Evolutionary conservation across 2,329 filamentous ascomycete genomes (phyloP), one percentile per base, ranked within the genome.

Genomic region (Fusarium pilosicola): DNA sequence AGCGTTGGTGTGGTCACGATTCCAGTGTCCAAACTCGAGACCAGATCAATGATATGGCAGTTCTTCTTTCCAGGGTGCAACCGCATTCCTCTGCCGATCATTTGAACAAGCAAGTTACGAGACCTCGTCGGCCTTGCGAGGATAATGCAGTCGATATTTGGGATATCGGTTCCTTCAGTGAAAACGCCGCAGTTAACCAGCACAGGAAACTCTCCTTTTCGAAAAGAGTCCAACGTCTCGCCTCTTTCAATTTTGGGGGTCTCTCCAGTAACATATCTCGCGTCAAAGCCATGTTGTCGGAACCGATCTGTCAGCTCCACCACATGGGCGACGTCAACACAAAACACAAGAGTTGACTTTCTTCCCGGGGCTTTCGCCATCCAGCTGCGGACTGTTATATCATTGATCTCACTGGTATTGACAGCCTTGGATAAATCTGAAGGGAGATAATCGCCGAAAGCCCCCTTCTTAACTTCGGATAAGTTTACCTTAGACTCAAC

Each of bases 11-110:
- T 95, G 1, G 95, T 97, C 6, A 97, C 89, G 58, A 99, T 93
- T 9, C 96, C 96, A 1, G 91, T 93, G 58, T 91, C 90, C 28
- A 98, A 85, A 42, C 91, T 94, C 0, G 95, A 93, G 1, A 98
- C 96, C 90, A 99, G 95, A 81, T 99, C 96, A 78, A 99, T 97
- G 68, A 99, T 87, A 80, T 98, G 96, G 76, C 96, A 99, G 79
- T 98, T 90, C 44, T 91, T 85, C 82, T 99, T 99, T 18, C 89
- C 93, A 2, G 91, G 86, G 80, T 94, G 88, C 44, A 98, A 84
- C 46, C 96, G 90, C 90, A 99, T 93, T 9, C 96, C 96, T 77
- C 96, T 89, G 2, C 96, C 96, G 70, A 99, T 97, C 96, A 99
- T 99, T 82, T 99, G 96, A 2, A 98, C 91, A 3, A 99, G 89